Conservation (phyloP, 2,329 filamentous ascomycete genomes). For the Trichoderma harzianum region DNA sequence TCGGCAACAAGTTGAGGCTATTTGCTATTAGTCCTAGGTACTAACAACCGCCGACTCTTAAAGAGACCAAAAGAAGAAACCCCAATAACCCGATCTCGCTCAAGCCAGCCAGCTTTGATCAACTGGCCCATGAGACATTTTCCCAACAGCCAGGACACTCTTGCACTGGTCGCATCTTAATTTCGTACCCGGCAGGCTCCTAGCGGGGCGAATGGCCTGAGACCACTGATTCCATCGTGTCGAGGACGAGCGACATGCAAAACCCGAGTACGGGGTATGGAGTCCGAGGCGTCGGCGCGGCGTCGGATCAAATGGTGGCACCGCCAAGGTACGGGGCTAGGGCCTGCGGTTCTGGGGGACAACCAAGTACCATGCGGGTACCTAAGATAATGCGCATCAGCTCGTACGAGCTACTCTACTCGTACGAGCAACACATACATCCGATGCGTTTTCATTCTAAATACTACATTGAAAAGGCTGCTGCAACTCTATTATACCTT, state of each 20-base stretch:
- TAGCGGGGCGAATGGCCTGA: neutral
- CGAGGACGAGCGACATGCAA: neutral
- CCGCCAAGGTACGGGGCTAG: neutral
- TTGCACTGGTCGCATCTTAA: neutral
- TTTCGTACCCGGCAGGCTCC: neutral
- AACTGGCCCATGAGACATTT: neutral
- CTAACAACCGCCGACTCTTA: neutral
- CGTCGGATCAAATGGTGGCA: neutral
- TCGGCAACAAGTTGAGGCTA: neutral
- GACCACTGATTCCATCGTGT: neutral
- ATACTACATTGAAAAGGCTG: neutral
- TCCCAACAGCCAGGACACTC: neutral
- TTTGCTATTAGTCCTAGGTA: neutral
- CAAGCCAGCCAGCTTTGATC: neutral
- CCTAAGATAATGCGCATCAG: neutral
- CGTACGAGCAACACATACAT: neutral
- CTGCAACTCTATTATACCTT: neutral
- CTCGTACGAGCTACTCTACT: neutral
- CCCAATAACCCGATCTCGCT: neutral
- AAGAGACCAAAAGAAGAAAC: neutral
- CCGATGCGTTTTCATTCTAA: neutral
- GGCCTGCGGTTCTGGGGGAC: neutral
- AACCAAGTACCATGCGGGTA: neutral
- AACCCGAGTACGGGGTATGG: conserved; percentile 1
- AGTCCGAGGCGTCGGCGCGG: neutral